A percentile compares a stretch with the other conserved stretches of the same genome.
Conservation (phyloP, 192 early-diverging fungal genomes). For the Thoreauomyces humboldtii region DNA sequence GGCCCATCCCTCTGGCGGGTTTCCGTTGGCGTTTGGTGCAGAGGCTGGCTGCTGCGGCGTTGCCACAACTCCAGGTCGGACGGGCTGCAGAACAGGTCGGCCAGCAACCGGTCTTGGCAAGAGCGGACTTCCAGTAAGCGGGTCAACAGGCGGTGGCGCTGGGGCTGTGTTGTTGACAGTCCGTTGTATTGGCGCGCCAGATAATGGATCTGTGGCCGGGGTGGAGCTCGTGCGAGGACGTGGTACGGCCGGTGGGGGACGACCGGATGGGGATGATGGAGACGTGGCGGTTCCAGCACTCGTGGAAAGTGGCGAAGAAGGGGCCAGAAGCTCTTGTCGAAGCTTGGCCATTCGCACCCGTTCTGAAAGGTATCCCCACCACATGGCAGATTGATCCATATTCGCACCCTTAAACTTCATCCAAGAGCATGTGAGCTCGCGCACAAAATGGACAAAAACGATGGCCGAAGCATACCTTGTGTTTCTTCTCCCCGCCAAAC, state of each 20-base stretch:
- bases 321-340: no score
- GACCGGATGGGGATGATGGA: no score
- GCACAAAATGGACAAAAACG: not conserved
- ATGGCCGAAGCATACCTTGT: slow-evolving; percentile 25
- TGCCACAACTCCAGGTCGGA: not conserved
- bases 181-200: slow-evolving; percentile 5
- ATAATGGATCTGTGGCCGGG: not conserved
- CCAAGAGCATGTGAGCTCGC: not conserved
- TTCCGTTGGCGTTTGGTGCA: not conserved
- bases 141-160: no score
- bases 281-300: not conserved
- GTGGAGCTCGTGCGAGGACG: no score
- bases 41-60: not conserved
- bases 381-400: slow-evolving; percentile 35
- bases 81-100: not conserved
- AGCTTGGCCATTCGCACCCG: slow-evolving; percentile 16
- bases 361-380: slow-evolving; percentile 38
- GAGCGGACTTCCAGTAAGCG: not conserved
- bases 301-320: not conserved
- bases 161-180: no score
- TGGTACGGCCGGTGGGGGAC: no score
- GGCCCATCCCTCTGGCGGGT: no score
- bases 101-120: not conserved
- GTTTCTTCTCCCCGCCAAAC: slow-evolving; percentile 42
- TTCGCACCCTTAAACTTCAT: slow-evolving; percentile 31